Percentiles rank a stretch among this genome's conserved stretches.
Conservation (phyloP, 768 basidiomycete species). For the Zangia roseola region DNA sequence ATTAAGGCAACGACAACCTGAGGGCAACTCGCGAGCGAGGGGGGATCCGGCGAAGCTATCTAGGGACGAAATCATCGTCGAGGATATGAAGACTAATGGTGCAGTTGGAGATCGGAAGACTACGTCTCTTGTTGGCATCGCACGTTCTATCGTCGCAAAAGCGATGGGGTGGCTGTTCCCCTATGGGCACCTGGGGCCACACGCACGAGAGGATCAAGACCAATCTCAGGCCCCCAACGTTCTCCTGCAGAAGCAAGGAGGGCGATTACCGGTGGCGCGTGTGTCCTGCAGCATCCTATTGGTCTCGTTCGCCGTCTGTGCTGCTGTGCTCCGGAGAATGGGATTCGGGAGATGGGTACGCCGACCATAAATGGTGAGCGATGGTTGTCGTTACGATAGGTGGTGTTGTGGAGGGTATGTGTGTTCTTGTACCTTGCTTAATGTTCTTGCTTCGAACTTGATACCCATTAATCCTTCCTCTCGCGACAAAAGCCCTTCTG, state of each 20-base stretch:
- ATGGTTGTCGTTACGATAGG: neutral
- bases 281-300: conserved; percentile 23
- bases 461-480: neutral
- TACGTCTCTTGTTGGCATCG: conserved; percentile 8
- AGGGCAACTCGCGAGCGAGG: neutral
- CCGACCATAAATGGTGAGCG: conserved; percentile 18
- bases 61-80: neutral
- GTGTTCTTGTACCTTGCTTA: neutral
- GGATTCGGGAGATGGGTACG: conserved; percentile 25
- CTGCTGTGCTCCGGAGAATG: conserved; percentile 25
- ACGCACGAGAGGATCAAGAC: neutral
- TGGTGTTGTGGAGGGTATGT: neutral
- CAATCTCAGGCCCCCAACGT: neutral
- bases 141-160: conserved; percentile 16
- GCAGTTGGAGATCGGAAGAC: neutral
- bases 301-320: conserved; percentile 30
- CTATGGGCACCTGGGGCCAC: conserved; percentile 7
- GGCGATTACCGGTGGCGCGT: conserved; percentile 5
- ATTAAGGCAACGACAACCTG: conserved; percentile 1
- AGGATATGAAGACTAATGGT: neutral
- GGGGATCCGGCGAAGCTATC: neutral
- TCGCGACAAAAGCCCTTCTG: neutral
- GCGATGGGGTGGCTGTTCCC: conserved; percentile 27
- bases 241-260: conserved; percentile 6
- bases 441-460: neutral